Percentiles rank a stretch among this genome's conserved stretches.
Conservation (phyloP, 352 stramenopile genomes). For the Phytophthora idaei region DNA sequence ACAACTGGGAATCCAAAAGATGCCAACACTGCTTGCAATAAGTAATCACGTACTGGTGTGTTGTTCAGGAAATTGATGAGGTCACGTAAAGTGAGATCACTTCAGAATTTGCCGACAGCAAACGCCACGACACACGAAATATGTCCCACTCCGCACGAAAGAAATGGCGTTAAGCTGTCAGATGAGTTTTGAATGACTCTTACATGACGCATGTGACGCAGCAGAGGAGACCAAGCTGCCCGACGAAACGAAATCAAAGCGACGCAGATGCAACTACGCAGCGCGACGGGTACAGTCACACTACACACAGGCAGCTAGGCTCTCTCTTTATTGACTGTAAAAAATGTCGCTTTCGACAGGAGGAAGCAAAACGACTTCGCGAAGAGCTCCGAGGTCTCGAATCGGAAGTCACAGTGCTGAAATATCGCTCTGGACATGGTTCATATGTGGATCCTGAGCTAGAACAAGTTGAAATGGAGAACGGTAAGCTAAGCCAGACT, state of each 20-base stretch:
- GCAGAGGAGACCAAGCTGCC: background rate
- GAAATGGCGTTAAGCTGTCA: slow-evolving; percentile 7
- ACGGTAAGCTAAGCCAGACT: background rate
- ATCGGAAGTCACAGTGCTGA: slow-evolving; percentile 21
- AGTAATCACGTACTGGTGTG: slow-evolving; percentile 3
- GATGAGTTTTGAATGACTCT: background rate
- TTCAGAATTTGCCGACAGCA: slow-evolving; percentile 4
- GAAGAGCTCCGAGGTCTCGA: slow-evolving; percentile 11
- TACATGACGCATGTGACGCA: background rate
- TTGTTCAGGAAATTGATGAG: background rate
- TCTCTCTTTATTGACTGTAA: background rate
- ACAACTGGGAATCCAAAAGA: background rate
- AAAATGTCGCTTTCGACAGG: slow-evolving; percentile 1
- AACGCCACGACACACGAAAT: background rate
- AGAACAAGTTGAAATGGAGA: slow-evolving; percentile 7
- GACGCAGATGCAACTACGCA: background rate
- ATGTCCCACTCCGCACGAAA: background rate
- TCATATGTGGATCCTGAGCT: slow-evolving; percentile 2
- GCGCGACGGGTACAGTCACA: slow-evolving; percentile 9
- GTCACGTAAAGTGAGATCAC: slow-evolving; percentile 3
- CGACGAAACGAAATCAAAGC: background rate
- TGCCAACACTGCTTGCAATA: background rate
- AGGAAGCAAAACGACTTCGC: slow-evolving; percentile 15
- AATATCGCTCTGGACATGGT: slow-evolving; percentile 4
- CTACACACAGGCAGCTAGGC: background rate